Evolutionary conservation across 441 rosid genomes (phyloP), one percentile per base, ranked within the genome.

Genomic region (Mallotus repandus): DNA sequence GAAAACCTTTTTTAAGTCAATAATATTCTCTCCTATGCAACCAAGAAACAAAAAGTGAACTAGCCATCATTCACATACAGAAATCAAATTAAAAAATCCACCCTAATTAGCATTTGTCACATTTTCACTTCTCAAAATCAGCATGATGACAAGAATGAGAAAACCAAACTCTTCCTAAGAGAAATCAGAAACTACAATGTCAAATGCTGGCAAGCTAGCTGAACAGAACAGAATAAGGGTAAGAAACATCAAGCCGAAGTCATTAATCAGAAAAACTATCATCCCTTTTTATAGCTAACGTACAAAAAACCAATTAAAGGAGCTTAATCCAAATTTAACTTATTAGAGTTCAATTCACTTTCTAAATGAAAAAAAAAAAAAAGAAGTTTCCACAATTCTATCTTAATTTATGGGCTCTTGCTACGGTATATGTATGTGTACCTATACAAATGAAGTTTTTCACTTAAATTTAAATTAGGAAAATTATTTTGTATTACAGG

Each of bases 161-260:
- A 72, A 52, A 52, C 55, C 58, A 21, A 56, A 62, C 1, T 2
- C 29, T 41, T 70, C 73, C 71, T 62, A 45, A 45, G 13, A 55
- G 25, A 7, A 59, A 21, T 41, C 43, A 46, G 22, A 45, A 75
- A 70, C 62, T 70, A 58, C 49, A 41, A 79, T 68, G 53, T 35
- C 64, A 22, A 38, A 10, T 8, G 18, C 22, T 41, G 41, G 9
- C 43, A 55, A 66, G 14, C 21, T 70, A 16, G 25, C 19, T 11
- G 35, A 14, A 70, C 10, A 38, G 35, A 14, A 70, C 10, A 38
- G 22, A 70, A 70, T 54, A 70, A 10, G 14, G 21, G 12, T 38
- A 16, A 38, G 46, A 32, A 62, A 35, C 52, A 18, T 13, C 6
- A 68, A 43, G 18, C 18, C 53, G 9, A 50, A 3, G 46, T 38